Base-by-base conservation (phyloP, 345 rosid genomes). In the Noccaea bulbosa region DNA sequence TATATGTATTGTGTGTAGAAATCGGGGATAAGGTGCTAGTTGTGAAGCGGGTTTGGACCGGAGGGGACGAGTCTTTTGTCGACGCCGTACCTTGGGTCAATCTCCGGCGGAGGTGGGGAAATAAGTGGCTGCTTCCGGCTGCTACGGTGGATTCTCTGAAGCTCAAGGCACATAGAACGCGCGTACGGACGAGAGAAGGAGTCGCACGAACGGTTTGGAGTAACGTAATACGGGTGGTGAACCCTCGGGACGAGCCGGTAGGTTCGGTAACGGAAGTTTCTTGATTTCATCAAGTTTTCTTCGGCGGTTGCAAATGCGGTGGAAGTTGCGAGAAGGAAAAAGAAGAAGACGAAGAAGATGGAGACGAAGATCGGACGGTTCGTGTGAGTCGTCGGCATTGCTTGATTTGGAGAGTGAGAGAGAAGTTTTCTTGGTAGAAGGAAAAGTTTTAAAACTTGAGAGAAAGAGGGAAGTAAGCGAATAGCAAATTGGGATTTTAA, bases 21-120 rank as follows among this genome's bases (percentile, higher is more conserved):
- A 59, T 24, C 17, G 51, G 7, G 40, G 52, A 38, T 57, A 47
- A 2, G 24, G 69, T 44, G 32, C 46, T 62, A 83, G 83, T 90
- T 95, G 81, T 92, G 96, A 69, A 92, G 83, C 7, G 98, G 96
- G 76, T 92, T 92, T 2, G 98, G 93, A 52, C 98, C 97, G 2
- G 93, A 85, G 8, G 97, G 98, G 43, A 92, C 98, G 5, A 83
- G 91, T 38, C 96, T 89, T 72, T 90, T 92, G 65, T 92, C 84
- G 12, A 85, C 86, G 10, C 92, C 91, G 57, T 90, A 92, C 35
- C 87, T 89, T 4, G 87, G 93, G 56, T 90, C 98, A 59, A 88
- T 86, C 90, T 90, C 80, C 15, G 62, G 67, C 3, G 66, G 71
- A 56, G 79, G 44, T 14, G 67, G 79, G 1, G 71, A 12, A 32